Conservation (phyloP, 2,329 filamentous ascomycete species). For the Torrubiella hemipterigena region DNA sequence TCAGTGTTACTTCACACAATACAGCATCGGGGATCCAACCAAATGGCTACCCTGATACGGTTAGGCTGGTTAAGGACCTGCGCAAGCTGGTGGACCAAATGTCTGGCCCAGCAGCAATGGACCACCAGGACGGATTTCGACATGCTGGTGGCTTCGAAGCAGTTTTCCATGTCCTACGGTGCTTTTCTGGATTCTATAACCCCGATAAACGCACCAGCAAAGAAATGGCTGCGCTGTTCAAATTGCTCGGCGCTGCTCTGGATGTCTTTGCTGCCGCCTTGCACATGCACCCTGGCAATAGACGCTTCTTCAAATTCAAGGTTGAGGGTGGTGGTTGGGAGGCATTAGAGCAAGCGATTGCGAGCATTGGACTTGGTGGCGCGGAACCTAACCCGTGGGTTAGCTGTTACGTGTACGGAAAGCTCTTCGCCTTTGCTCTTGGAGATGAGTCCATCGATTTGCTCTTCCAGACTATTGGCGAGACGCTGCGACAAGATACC, state of each 20-base stretch:
- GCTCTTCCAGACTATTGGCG: constrained; percentile 47
- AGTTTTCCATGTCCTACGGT: constrained; percentile 56
- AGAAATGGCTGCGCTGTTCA: constrained; percentile 54
- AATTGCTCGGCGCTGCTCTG: constrained; percentile 58
- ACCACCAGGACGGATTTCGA: constrained; percentile 69
- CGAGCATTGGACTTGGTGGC: constrained; percentile 52
- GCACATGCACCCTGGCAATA: constrained; percentile 71
- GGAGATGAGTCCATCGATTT: constrained; percentile 64
- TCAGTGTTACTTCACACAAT: constrained; percentile 31
- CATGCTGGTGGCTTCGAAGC: constrained; percentile 67
- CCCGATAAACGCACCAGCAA: constrained; percentile 46
- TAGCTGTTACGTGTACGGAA: constrained; percentile 66
- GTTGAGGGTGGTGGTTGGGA: constrained; percentile 71
- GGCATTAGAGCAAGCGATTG: constrained; percentile 60
- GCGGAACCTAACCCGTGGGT: constrained; percentile 57
- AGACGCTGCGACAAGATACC: constrained; percentile 19
- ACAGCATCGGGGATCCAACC: constrained; percentile 18
- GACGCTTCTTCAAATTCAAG: constrained; percentile 69
- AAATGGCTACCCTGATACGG: constrained; percentile 36
- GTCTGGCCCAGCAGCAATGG: constrained; percentile 32
- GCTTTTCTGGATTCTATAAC: constrained; percentile 66
- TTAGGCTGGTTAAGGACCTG: constrained; percentile 40
- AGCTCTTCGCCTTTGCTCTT: constrained; percentile 68
- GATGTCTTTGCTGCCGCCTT: constrained; percentile 65
- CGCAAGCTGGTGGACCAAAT: constrained; percentile 55